Evolutionary conservation across 495 filamentous ascomycete species (phyloP), one percentile per base, ranked within the genome.

Genomic region (Viridothelium virens): DNA sequence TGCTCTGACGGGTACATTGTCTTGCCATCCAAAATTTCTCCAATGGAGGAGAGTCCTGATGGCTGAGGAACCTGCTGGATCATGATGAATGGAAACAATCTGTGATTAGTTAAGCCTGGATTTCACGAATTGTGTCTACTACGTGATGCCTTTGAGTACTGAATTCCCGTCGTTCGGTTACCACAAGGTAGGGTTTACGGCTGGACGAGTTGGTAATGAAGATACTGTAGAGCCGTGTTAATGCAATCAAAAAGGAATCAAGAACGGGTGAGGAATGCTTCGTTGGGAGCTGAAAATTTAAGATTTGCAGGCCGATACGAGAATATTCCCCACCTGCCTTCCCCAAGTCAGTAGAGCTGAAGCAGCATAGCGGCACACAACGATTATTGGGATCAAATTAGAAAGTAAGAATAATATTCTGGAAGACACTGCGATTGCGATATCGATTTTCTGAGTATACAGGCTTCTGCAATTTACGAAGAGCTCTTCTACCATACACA

Each of bases 21-120:
- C 67, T 36, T 69, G 70, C 0, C 25, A 53, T 73, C 70, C 10
- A 73, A 63, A 3, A 75, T 37, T 47, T 75, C 73, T 41, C 73
- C 73, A n/a, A 75, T 59, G n/a, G 72, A 37, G 9, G 73, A 71
- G 2, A 71, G 62, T 2, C 67, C 71, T n/a, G 65, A 64, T 31
- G 71, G 71, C 12, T 67, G 47, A 33, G 72, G 72, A n/a, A 70
- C 67, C 38, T 59, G 53, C 31, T 59, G 18, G 31, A 18, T 36
- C 53, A 59, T 59, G 31, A 9, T 36, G 3, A 59, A 53, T 53
- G 25, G 25, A 25, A 25, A 12, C 48, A 18, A 53, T 18, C n/a
- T 53, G 10, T 25, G 25, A 25, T 25, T 25, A 25, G 25, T 25
- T 25, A 25, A 25, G 25, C 25, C 25, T 25, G 25, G 25, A 25